A percentile compares a stretch with the other conserved stretches of the same genome.
phyloP scores from a whole-genome alignment of 495 filamentous ascomycete genomes.

The Lichenothelia convexa region DNA sequence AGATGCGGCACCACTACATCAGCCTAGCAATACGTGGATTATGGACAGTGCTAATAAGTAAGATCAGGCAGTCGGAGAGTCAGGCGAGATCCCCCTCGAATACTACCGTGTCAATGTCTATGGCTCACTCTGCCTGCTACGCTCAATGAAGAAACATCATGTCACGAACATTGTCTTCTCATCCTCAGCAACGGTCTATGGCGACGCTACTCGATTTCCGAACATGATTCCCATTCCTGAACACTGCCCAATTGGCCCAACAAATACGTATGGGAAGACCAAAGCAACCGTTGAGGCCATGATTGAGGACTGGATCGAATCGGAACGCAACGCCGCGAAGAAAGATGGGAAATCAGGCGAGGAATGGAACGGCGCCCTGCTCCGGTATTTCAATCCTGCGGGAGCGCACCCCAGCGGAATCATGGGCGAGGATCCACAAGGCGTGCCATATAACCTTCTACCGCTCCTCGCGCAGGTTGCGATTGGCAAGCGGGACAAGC shows the following conservation, averaged over 20 bases:
- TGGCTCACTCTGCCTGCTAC: slow-evolving; percentile 75
- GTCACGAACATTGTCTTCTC: slow-evolving; percentile 97
- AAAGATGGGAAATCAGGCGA: slow-evolving; percentile 60
- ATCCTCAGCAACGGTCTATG: slow-evolving; percentile 90
- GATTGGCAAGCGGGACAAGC: slow-evolving; percentile 83
- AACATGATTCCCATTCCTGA: slow-evolving; percentile 99
- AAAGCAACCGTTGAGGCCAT: slow-evolving; percentile 80
- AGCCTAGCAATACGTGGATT: too few relatives aligned
- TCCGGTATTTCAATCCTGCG: slow-evolving; percentile 95
- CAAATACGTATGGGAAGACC: slow-evolving; percentile 92
- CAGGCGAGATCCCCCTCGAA: slow-evolving; percentile 83
- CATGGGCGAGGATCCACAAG: slow-evolving; percentile 97
- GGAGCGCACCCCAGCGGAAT: slow-evolving; percentile 88
- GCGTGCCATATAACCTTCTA: slow-evolving; percentile 88
- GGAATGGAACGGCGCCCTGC: slow-evolving; percentile 81
- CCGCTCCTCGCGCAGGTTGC: slow-evolving; percentile 90
- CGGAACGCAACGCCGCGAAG: slow-evolving; percentile 65
- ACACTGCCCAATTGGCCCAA: slow-evolving; percentile 84
- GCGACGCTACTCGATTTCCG: slow-evolving; percentile 86
- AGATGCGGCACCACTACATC: too few relatives aligned
- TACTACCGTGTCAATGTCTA: slow-evolving; percentile 96
- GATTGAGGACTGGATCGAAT: slow-evolving; percentile 78
- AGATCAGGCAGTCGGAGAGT: slow-evolving; percentile 80
- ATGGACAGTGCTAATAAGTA: not conserved
- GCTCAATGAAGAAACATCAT: slow-evolving; percentile 72